These are phyloP conservation scores for Phytophthora podocarpi DNA, from an alignment of 352 stramenopile species.

Conservation along the genomic window DNA sequence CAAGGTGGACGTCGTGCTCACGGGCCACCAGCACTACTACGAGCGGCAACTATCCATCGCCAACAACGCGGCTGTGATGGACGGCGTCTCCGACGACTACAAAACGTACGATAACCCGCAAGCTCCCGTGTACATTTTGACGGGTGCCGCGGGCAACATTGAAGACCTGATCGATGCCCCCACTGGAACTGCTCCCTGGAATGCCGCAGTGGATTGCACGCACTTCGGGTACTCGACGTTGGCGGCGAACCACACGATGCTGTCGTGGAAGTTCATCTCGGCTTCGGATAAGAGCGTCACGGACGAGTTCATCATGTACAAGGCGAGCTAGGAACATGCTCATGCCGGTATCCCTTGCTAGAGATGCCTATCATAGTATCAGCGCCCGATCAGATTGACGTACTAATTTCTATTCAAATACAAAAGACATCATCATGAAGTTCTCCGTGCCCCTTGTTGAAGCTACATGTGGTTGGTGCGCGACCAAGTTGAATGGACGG, in stretches of 20 bases:
- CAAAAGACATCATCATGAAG: too few relatives aligned
- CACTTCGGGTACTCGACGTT: conserved; percentile 57
- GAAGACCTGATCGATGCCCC: conserved; percentile 41
- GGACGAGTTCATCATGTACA: conserved; percentile 48
- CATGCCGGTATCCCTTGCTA: too few relatives aligned
- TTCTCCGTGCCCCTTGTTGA: too few relatives aligned
- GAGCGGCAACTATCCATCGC: conserved; percentile 73
- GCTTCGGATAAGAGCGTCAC: conserved; percentile 26
- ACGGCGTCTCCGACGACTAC: conserved; percentile 55
- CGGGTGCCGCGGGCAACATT: conserved; percentile 60
- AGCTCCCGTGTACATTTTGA: conserved; percentile 73
- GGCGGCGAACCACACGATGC: conserved; percentile 31
- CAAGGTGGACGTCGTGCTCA: conserved; percentile 87
- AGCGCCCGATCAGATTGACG: too few relatives aligned
- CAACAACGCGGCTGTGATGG: conserved; percentile 40
- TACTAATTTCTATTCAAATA: too few relatives aligned
- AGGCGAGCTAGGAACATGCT: too few relatives aligned
- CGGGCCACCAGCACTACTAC: conserved; percentile 88
- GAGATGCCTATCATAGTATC: too few relatives aligned
- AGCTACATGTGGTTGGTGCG: too few relatives aligned
- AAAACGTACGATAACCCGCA: conserved; percentile 63
- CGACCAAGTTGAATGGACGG: too few relatives aligned
- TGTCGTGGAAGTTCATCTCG: conserved; percentile 43
- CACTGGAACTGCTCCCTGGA: conserved; percentile 42
- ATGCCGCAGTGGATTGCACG: conserved; percentile 42